Percentiles rank a stretch among this genome's conserved stretches.
Evolutionary conservation across 2,329 filamentous ascomycete species (phyloP).

Genomic region (Claviceps sp.): DNA sequence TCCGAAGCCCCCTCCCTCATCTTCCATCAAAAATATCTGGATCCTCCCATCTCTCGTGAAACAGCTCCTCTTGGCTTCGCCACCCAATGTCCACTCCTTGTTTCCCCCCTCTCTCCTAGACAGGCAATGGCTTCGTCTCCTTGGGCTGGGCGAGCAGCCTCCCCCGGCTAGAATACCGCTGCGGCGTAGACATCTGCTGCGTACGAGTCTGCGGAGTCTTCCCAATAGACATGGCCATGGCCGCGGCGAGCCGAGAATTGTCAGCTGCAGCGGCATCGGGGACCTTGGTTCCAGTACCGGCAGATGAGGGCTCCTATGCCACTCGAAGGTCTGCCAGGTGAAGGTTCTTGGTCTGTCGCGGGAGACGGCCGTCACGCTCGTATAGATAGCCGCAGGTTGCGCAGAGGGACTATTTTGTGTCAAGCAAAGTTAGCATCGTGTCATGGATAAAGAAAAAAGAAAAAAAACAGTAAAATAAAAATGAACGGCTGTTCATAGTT

Average conservation of each 20-base stretch:
- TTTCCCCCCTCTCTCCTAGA: background rate
- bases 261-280: slow-evolving; percentile 6
- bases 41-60: too few species aligned
- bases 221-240: background rate
- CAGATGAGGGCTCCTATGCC: slow-evolving; percentile 14
- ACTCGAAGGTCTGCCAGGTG: slow-evolving; percentile 16
- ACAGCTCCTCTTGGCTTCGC: too few species aligned
- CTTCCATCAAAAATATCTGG: too few species aligned
- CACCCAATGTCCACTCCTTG: too few species aligned
- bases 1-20: too few species aligned
- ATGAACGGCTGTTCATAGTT: too few species aligned
- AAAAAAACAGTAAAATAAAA: too few species aligned
- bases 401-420: slow-evolving; percentile 57
- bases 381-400: slow-evolving; percentile 86
- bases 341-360: slow-evolving; percentile 33
- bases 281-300: slow-evolving; percentile 6
- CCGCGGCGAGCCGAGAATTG: background rate
- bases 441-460: background rate
- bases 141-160: background rate
- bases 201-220: background rate
- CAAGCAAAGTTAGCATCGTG: too few species aligned
- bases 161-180: background rate
- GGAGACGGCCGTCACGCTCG: slow-evolving; percentile 74
- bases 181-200: background rate
- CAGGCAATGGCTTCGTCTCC: background rate